Conservation (phyloP, 352 stramenopile genomes). For the Pseudoperonospora humuli region DNA sequence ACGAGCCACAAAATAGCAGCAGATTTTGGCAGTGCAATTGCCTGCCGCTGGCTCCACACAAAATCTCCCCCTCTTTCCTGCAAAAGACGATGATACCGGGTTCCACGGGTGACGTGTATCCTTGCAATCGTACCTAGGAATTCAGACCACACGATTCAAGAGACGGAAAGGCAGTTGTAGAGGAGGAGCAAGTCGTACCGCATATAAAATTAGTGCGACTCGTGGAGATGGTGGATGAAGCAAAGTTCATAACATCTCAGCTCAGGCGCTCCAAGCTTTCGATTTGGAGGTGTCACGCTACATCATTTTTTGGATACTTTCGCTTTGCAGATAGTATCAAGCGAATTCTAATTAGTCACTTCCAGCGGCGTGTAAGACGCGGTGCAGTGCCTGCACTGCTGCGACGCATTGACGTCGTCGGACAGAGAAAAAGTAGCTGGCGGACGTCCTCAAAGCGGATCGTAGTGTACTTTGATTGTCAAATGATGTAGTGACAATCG, state of each 20-base stretch:
- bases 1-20: slow-evolving; percentile 22
- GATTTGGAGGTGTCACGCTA: too few relatives aligned
- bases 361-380: too few relatives aligned
- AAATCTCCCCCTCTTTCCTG: slow-evolving; percentile 14
- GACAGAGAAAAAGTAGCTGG: too few relatives aligned
- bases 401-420: not conserved
- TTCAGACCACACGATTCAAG: slow-evolving; percentile 3
- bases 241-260: too few relatives aligned
- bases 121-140: slow-evolving; percentile 5
- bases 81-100: not conserved
- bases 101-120: slow-evolving; percentile 5
- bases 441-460: too few relatives aligned
- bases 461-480: too few relatives aligned
- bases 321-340: not conserved
- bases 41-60: slow-evolving; percentile 14
- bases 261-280: too few relatives aligned
- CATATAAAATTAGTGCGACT: too few relatives aligned
- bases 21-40: not conserved
- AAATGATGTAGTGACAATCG: too few relatives aligned
- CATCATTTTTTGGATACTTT: not conserved
- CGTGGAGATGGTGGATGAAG: too few relatives aligned
- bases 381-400: not conserved
- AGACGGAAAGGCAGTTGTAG: too few relatives aligned
- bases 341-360: not conserved
- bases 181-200: too few relatives aligned